phyloP scores from a whole-genome alignment of 2,329 filamentous ascomycete genomes.

The Corinectria fuckeliana region DNA sequence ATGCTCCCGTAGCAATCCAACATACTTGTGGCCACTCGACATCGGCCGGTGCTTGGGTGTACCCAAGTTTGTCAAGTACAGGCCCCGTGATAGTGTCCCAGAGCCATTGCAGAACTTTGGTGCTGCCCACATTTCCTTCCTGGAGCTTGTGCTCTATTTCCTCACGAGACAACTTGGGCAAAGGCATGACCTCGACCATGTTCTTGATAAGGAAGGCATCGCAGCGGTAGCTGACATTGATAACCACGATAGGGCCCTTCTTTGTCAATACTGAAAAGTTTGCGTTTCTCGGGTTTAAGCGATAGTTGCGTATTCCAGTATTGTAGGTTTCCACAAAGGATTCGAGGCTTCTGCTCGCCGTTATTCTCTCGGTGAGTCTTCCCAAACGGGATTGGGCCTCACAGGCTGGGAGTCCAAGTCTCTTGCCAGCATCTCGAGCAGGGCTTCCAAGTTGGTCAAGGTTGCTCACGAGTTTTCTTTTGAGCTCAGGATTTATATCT shows the following conservation, averaged over 20 bases:
- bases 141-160: background rate
- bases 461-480: background rate
- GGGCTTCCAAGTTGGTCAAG: background rate
- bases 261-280: background rate
- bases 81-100: background rate
- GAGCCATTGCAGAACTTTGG: background rate
- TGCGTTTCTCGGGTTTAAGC: too few species aligned
- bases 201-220: background rate
- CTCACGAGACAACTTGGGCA: background rate
- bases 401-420: background rate
- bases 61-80: background rate
- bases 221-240: background rate
- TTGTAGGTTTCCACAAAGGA: background rate
- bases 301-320: too few species aligned
- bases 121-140: background rate
- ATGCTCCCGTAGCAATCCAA: slow-evolving; percentile 43
- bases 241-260: background rate
- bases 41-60: background rate
- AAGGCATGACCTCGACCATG: background rate
- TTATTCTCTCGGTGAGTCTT: background rate
- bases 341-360: background rate
- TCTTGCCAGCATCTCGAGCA: background rate
- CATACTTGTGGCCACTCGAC: slow-evolving; percentile 40
- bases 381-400: background rate
- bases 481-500: background rate